phyloP scores from a whole-genome alignment of 2,329 filamentous ascomycete genomes.

The Paecilomyces sp. region DNA sequence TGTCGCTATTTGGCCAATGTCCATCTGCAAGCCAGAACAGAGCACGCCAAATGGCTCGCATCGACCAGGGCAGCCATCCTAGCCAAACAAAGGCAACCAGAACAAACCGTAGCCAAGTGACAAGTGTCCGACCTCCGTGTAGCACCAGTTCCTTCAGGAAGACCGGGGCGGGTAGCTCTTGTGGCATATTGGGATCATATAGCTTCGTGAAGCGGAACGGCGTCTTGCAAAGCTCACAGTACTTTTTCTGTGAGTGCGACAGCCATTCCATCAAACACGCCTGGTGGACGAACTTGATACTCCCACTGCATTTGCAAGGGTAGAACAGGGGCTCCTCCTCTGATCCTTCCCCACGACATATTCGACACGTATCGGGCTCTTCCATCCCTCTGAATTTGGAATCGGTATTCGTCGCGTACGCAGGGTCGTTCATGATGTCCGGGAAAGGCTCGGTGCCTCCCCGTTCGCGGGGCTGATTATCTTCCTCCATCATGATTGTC shows the following conservation, averaged over 20 bases:
- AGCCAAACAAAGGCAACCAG: conserved; percentile 86
- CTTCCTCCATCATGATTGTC: conserved; percentile 20
- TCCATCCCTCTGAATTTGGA: conserved; percentile 32
- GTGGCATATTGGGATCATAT: conserved; percentile 90
- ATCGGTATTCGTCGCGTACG: conserved; percentile 37
- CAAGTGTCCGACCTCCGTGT: conserved; percentile 63
- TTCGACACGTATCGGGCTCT: conserved; percentile 82
- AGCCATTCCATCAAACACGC: conserved; percentile 98
- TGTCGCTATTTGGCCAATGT: conserved; percentile 46
- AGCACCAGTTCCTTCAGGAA: conserved; percentile 72
- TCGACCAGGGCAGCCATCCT: conserved; percentile 77
- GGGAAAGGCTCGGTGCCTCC: conserved; percentile 21
- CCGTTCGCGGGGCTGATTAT: conserved; percentile 14
- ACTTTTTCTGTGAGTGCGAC: conserved; percentile 97
- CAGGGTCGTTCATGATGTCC: conserved; percentile 53
- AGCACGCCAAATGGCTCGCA: conserved; percentile 86
- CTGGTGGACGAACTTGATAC: conserved; percentile 97
- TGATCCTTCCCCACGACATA: conserved; percentile 86
- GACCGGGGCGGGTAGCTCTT: conserved; percentile 68
- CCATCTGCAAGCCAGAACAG: conserved; percentile 92
- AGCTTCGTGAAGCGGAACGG: conserved; percentile 97
- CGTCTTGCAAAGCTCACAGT: conserved; percentile 99
- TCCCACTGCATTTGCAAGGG: conserved; percentile 97
- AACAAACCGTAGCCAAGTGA: conserved; percentile 70
- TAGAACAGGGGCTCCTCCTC: conserved; percentile 83